Conservation (phyloP, 345 rosid species). For the Salix dunnii region DNA sequence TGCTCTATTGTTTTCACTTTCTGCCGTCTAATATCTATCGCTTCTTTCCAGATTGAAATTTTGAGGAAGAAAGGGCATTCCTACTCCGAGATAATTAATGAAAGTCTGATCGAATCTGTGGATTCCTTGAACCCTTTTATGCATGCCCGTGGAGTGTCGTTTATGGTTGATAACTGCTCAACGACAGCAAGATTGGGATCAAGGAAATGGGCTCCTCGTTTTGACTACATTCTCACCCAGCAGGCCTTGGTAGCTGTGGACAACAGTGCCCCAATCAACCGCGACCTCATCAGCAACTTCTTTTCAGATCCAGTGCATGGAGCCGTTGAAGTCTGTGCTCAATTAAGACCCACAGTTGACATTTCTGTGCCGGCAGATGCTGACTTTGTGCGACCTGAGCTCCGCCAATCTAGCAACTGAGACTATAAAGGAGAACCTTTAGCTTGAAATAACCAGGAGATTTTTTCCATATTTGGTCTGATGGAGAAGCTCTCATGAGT, state of each 20-base stretch:
- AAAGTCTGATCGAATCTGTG: constrained; percentile 85
- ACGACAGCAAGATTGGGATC: constrained; percentile 93
- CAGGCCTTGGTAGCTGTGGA: constrained; percentile 80
- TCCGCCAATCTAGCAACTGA: constrained; percentile 63
- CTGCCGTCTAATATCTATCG: background rate
- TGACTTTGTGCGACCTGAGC: constrained; percentile 88
- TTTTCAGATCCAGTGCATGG: constrained; percentile 81
- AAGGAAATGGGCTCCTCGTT: constrained; percentile 92
- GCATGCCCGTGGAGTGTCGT: constrained; percentile 95
- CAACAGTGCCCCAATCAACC: constrained; percentile 52
- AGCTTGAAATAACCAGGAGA: background rate
- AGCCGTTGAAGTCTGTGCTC: constrained; percentile 77
- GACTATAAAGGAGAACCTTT: background rate
- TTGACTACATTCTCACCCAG: constrained; percentile 75
- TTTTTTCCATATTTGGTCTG: background rate
- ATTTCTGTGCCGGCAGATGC: constrained; percentile 85
- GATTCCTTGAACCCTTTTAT: constrained; percentile 93
- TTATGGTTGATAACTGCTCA: constrained; percentile 94
- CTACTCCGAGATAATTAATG: constrained; percentile 87
- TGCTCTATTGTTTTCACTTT: background rate
- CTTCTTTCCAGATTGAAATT: constrained; percentile 59
- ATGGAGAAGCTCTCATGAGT: background rate
- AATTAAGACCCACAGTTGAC: constrained; percentile 80
- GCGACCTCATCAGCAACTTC: constrained; percentile 83
- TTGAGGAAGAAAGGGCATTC: constrained; percentile 98